Evolutionary conservation across 202 grass and related monocot genomes (phyloP), one percentile per base, ranked within the genome.

Genomic region (Thinopyrum obtusiflorum): DNA sequence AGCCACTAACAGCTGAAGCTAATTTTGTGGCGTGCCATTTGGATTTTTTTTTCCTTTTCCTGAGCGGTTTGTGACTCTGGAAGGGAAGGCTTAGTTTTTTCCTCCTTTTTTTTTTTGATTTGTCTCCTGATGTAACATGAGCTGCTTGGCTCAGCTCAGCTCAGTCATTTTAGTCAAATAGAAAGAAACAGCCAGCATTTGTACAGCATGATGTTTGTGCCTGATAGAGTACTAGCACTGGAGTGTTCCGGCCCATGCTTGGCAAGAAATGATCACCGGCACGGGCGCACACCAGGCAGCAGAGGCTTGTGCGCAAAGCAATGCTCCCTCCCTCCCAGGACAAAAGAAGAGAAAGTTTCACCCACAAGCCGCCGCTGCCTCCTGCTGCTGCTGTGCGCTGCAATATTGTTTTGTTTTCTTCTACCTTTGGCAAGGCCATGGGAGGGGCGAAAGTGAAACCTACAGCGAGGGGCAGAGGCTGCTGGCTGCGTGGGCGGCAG

Each of bases 201-300:
- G 82, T 85, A 73, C 85, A 85, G 70, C 68, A 32, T 42, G 33
- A 36, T 8, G 33, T 14, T 29, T 20, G 31, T 9, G 71, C 2
- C 1, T 35, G 21, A 53, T 57, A 62, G 6, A 46, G 44, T 47
- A 1, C 4, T 12, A 26, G 13, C 27, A 32, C 46, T 76, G 2
- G 82, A 65, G 37, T 49, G 72, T n/a, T 11, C 64, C 14, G 25
- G 68, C 77, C 72, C 82, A 82, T 82, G 89, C 65, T 74, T 12
- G 82, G 27, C 66, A 25, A 65, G 86, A 74, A 88, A 91, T 91
- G 89, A 88, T 91, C 46, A 32, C 75, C 66, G 26, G 84, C 68
- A 35, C 46, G 0, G 46, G 26, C 39, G 65, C 65, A 25, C 46
- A n/a, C 73, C 36, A 2, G 36, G 39, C 71, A 51, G 28, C 18